These are phyloP conservation scores for Paradendryphiella salina DNA, from an alignment of 2,329 filamentous ascomycete genomes.

Conservation along the genomic window DNA sequence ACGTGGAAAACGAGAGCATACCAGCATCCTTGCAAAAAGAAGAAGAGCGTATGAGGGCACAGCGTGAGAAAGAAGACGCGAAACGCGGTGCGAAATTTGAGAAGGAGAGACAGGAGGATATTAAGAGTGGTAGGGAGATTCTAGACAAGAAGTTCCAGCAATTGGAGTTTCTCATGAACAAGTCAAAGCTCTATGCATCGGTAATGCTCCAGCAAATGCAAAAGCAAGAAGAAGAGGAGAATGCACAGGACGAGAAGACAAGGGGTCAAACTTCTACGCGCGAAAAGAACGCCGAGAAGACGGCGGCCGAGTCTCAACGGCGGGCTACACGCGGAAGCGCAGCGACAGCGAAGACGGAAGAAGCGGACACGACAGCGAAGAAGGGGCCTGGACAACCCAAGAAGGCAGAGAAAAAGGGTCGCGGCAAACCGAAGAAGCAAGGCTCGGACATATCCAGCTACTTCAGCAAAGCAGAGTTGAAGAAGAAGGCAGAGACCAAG, in stretches of 20 bases:
- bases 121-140: conserved; percentile 51
- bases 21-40: conserved; percentile 51
- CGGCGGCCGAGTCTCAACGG: conserved; percentile 52
- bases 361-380: conserved; percentile 24
- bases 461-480: conserved; percentile 62
- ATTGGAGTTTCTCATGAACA: conserved; percentile 56
- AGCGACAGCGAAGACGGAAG: conserved; percentile 24
- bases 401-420: conserved; percentile 36
- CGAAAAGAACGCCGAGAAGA: conserved; percentile 54
- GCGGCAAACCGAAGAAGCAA: conserved; percentile 48
- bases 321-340: conserved; percentile 49
- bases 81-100: conserved; percentile 51
- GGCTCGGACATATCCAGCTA: conserved; percentile 59
- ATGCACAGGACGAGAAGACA: conserved; percentile 51
- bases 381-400: conserved; percentile 47
- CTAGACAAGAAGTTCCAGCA: conserved; percentile 58
- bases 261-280: conserved; percentile 51
- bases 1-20: conserved; percentile 36
- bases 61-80: conserved; percentile 51
- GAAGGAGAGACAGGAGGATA: conserved; percentile 52
- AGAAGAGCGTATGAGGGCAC: conserved; percentile 51
- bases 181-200: conserved; percentile 52
- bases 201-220: conserved; percentile 60
- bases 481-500: conserved; percentile 57
- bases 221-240: conserved; percentile 54